phyloP scores from a whole-genome alignment of 78 protist species.

The Dictyostelium citrinum region DNA sequence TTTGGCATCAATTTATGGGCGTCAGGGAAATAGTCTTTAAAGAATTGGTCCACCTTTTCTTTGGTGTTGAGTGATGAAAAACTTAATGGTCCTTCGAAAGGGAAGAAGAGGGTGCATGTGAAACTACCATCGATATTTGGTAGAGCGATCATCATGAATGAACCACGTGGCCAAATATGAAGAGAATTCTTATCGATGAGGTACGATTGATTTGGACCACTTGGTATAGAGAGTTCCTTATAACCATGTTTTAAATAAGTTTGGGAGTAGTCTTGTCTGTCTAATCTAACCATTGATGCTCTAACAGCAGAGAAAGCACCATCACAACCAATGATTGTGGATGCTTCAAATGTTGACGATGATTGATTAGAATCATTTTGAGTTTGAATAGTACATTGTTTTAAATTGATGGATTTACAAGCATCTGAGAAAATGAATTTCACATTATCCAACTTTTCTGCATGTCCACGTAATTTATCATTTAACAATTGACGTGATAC shows the following conservation, averaged over 20 bases:
- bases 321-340: constrained; percentile 66
- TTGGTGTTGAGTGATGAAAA: constrained; percentile 2
- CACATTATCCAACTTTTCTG: constrained; percentile 7
- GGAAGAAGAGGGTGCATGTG: constrained; percentile 92
- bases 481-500: constrained; percentile 61
- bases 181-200: constrained; percentile 70
- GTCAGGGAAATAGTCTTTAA: constrained; percentile 71
- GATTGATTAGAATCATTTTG: no score
- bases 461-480: constrained; percentile 20
- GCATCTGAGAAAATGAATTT: constrained; percentile 19
- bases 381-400: not conserved
- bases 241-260: constrained; percentile 62
- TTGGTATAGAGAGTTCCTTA: constrained; percentile 86
- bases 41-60: constrained; percentile 35
- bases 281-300: not conserved
- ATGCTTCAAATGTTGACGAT: not conserved
- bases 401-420: not conserved
- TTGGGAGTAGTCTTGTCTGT: constrained; percentile 62
- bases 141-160: constrained; percentile 92
- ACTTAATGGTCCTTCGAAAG: constrained; percentile 71
- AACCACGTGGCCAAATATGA: constrained; percentile 96
- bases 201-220: constrained; percentile 47
- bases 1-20: constrained; percentile 70
- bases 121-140: constrained; percentile 90
- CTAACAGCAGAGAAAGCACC: constrained; percentile 74